These are phyloP conservation scores for Lecanicillium sp. DNA, from an alignment of 2,329 filamentous ascomycete genomes.

Conservation along the genomic window DNA sequence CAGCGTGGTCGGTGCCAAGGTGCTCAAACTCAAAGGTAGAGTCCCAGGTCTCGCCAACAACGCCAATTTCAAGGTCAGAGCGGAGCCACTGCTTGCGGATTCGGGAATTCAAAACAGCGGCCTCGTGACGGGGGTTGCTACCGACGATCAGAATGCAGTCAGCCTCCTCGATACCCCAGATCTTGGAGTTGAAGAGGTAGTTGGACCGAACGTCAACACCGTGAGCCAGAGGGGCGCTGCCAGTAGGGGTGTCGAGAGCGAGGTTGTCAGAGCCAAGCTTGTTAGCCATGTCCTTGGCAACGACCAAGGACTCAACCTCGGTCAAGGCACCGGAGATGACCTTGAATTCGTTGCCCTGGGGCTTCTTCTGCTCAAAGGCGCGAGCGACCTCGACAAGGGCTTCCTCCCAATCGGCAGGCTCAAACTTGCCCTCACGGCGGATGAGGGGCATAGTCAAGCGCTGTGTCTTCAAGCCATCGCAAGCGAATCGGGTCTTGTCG, in stretches of 20 bases:
- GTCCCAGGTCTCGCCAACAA: slow-evolving; percentile 84
- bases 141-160: slow-evolving; percentile 88
- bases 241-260: slow-evolving; percentile 80
- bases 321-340: slow-evolving; percentile 83
- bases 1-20: slow-evolving; percentile 67
- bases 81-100: slow-evolving; percentile 98
- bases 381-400: slow-evolving; percentile 79
- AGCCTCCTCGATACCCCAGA: slow-evolving; percentile 87
- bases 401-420: slow-evolving; percentile 92
- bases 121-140: slow-evolving; percentile 92
- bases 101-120: slow-evolving; percentile 87
- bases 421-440: slow-evolving; percentile 81
- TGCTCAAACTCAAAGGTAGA: slow-evolving; percentile 96
- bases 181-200: slow-evolving; percentile 94
- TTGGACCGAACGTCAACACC: slow-evolving; percentile 90
- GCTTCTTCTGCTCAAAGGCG: slow-evolving; percentile 70
- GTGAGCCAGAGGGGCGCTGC: slow-evolving; percentile 77
- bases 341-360: slow-evolving; percentile 93
- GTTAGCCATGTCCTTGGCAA: slow-evolving; percentile 96
- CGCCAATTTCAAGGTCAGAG: slow-evolving; percentile 85
- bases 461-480: slow-evolving; percentile 94
- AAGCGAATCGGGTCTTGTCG: slow-evolving; percentile 94
- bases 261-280: slow-evolving; percentile 94
- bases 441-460: slow-evolving; percentile 87
- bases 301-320: slow-evolving; percentile 88